A percentile compares a stretch with the other conserved stretches of the same genome.
Evolutionary conservation across 139 green algal genomes (phyloP).

Genomic region (Chara braunii): DNA sequence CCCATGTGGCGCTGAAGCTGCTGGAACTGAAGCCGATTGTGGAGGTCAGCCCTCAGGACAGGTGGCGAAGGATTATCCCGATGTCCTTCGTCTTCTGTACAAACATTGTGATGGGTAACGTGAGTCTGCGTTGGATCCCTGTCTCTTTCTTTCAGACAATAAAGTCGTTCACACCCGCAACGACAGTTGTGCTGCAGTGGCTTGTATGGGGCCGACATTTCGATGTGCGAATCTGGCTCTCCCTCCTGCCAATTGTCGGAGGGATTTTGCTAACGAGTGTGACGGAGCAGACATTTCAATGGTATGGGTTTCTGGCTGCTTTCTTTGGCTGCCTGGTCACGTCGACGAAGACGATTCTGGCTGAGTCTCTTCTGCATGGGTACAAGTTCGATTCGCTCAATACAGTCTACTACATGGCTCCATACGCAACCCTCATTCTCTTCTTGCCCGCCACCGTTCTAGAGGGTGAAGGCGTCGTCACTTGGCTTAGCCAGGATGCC

Average conservation of each 20-base stretch:
- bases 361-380: slow-evolving; percentile 23
- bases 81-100: slow-evolving; percentile 74
- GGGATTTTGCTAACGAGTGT: slow-evolving; percentile 34
- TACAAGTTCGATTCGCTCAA: slow-evolving; percentile 41
- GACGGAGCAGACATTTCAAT: slow-evolving; percentile 27
- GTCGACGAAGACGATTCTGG: slow-evolving; percentile 31
- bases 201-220: slow-evolving; percentile 33
- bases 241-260: slow-evolving; percentile 36
- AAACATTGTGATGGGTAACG: slow-evolving; percentile 86
- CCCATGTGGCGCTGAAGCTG: slow-evolving; percentile 1
- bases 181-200: slow-evolving; percentile 37
- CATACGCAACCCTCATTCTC: slow-evolving; percentile 27
- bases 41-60: slow-evolving; percentile 27
- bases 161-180: slow-evolving; percentile 76
- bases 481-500: slow-evolving; percentile 8
- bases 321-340: slow-evolving; percentile 32
- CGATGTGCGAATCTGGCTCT: slow-evolving; percentile 33
- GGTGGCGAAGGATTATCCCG: slow-evolving; percentile 44
- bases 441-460: slow-evolving; percentile 2
- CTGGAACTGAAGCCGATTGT: slow-evolving; percentile 30
- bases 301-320: slow-evolving; percentile 32
- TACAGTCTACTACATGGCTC: slow-evolving; percentile 40
- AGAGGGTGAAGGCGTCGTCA: slow-evolving; percentile 7
- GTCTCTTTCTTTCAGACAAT: slow-evolving; percentile 91
- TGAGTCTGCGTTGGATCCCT: slow-evolving; percentile 68